Evolutionary conservation across 1,284 basidiomycete genomes (phyloP).

Genomic region (Heterobasidion parviporum): DNA sequence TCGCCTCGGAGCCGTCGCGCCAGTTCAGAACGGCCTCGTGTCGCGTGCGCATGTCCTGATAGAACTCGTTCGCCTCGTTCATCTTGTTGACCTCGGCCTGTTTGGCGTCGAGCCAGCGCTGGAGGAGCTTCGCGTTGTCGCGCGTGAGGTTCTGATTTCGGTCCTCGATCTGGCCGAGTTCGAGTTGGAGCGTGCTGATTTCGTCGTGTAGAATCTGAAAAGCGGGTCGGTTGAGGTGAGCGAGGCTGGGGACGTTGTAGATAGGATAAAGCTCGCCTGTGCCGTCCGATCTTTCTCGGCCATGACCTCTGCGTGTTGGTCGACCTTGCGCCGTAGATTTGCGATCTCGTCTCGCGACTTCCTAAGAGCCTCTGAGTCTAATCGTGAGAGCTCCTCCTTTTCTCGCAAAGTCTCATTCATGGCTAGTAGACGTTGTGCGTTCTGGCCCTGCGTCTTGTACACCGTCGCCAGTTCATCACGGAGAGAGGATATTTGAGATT

Average conservation of each 20-base stretch:
- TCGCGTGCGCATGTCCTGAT: conserved; percentile 70
- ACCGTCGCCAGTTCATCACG: conserved; percentile 87
- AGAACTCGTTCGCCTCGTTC: conserved; percentile 86
- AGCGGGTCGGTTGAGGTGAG: background rate
- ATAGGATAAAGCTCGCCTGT: conserved; percentile 42
- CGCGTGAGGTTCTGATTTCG: conserved; percentile 79
- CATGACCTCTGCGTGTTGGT: conserved; percentile 81
- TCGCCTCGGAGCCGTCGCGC: conserved; percentile 35
- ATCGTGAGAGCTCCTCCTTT: conserved; percentile 75
- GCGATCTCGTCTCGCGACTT: conserved; percentile 67
- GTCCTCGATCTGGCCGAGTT: conserved; percentile 83
- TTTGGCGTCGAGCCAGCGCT: conserved; percentile 94
- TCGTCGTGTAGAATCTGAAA: conserved; percentile 88
- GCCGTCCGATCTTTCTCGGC: conserved; percentile 84
- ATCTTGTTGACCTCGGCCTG: conserved; percentile 90
- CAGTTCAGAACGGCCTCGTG: conserved; percentile 50
- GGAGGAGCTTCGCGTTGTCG: conserved; percentile 91
- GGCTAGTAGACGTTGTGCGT: conserved; percentile 83
- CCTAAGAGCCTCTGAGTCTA: conserved; percentile 71
- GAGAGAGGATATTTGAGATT: conserved; percentile 85
- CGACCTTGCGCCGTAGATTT: conserved; percentile 65
- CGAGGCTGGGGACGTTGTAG: background rate
- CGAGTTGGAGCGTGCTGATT: conserved; percentile 82
- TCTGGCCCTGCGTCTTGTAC: conserved; percentile 95
- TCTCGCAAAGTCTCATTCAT: conserved; percentile 94